phyloP scores from a whole-genome alignment of 139 green algal species.

The Tetraselmis chui region DNA sequence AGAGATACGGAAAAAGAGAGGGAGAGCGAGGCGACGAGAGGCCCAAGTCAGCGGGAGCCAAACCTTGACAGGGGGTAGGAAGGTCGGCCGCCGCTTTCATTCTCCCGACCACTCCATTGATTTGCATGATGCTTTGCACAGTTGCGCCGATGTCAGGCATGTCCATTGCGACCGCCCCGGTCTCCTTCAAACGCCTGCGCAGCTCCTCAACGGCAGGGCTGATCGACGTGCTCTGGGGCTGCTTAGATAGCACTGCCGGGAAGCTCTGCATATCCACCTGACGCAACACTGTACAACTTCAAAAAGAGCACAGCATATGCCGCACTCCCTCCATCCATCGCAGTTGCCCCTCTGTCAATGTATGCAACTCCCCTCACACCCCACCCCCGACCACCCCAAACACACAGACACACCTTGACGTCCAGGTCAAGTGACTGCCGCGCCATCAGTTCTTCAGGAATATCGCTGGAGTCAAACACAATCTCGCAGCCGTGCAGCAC shows the following conservation, averaged over 20 bases:
- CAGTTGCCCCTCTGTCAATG: too few species aligned
- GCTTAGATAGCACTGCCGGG: neutral
- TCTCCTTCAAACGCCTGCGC: neutral
- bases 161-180: neutral
- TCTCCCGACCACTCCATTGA: neutral
- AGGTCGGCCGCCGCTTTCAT: neutral
- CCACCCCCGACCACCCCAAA: neutral
- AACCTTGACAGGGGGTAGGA: neutral
- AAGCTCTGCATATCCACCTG: neutral
- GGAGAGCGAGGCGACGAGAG: too few species aligned
- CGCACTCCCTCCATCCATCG: too few species aligned
- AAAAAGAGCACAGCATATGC: too few species aligned
- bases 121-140: neutral
- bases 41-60: too few species aligned
- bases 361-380: too few species aligned
- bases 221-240: neutral
- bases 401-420: neutral
- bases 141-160: neutral
- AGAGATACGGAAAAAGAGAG: too few species aligned
- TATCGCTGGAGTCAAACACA: constrained; percentile 69
- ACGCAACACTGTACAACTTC: neutral
- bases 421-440: neutral
- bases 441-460: constrained; percentile 35
- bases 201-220: neutral
- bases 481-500: constrained; percentile 59